Percentiles rank a stretch among this genome's conserved stretches.
Evolutionary conservation across 768 basidiomycete genomes (phyloP).

Genomic region (Clavulina sp.): DNA sequence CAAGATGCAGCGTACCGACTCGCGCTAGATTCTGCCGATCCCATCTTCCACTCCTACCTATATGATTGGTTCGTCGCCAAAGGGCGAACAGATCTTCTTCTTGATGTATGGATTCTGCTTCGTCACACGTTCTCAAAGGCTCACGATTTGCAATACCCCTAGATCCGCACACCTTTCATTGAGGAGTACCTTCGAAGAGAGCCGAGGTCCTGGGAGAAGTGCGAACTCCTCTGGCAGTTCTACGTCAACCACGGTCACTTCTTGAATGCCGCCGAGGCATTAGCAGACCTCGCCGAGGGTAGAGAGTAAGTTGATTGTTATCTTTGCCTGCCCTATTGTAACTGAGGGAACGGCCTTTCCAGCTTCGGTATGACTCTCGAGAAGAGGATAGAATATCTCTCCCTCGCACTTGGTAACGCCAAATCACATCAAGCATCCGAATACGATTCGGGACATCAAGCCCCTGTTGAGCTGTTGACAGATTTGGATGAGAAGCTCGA

Average conservation of each 20-base stretch:
- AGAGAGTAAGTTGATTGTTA: constrained; percentile 37
- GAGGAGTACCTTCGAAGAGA: constrained; percentile 76
- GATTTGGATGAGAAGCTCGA: constrained; percentile 93
- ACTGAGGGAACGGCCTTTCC: constrained; percentile 25
- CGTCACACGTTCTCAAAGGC: constrained; percentile 6
- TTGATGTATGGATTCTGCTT: constrained; percentile 46
- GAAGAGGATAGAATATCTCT: constrained; percentile 75
- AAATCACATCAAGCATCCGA: constrained; percentile 78
- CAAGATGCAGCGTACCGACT: constrained; percentile 72
- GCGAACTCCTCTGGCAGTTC: constrained; percentile 89
- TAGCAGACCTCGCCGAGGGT: constrained; percentile 69
- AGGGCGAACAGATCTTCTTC: constrained; percentile 67
- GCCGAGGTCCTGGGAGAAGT: constrained; percentile 62
- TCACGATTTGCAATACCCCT: constrained; percentile 3
- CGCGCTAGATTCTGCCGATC: constrained; percentile 70
- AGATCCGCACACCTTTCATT: constrained; percentile 78
- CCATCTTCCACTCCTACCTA: constrained; percentile 82
- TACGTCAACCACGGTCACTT: constrained; percentile 86
- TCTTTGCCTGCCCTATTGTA: constrained; percentile 14
- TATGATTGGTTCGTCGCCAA: constrained; percentile 87
- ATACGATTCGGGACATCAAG: constrained; percentile 43
- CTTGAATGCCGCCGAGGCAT: constrained; percentile 71
- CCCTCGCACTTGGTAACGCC: constrained; percentile 86
- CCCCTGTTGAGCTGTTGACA: constrained; percentile 88
- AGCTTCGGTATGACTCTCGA: constrained; percentile 30